Evolutionary conservation across 148 eudicot species (phyloP).

Genomic region (Nepenthes gracilis): DNA sequence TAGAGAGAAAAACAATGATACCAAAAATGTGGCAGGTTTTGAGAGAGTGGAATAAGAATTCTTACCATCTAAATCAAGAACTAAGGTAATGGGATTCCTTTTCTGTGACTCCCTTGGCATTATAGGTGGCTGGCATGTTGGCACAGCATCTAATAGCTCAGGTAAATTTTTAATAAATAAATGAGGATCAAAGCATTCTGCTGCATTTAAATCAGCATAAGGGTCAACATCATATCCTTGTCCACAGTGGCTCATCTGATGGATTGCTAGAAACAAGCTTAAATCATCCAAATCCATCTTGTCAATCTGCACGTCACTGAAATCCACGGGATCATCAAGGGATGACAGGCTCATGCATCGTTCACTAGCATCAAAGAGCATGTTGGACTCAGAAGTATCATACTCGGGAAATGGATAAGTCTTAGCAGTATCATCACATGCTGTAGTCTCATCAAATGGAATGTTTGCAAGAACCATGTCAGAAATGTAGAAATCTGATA

Average conservation of each 20-base stretch:
- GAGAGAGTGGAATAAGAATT: neutral
- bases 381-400: conserved; percentile 41
- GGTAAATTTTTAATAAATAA: conserved; percentile 65
- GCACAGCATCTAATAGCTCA: conserved; percentile 45
- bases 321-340: conserved; percentile 46
- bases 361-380: conserved; percentile 47
- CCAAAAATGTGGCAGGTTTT: too few relatives aligned
- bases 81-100: conserved; percentile 59
- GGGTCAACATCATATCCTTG: conserved; percentile 44
- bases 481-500: conserved; percentile 66
- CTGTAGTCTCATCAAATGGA: conserved; percentile 34
- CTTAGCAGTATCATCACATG: conserved; percentile 33
- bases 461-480: conserved; percentile 66
- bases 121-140: conserved; percentile 24
- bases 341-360: conserved; percentile 49
- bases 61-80: conserved; percentile 95
- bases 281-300: conserved; percentile 31
- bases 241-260: conserved; percentile 53
- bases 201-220: conserved; percentile 42
- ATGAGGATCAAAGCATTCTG: conserved; percentile 69
- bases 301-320: conserved; percentile 23
- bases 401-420: conserved; percentile 37
- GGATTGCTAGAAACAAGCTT: conserved; percentile 70
- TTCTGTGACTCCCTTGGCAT: conserved; percentile 36
- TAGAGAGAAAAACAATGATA: too few relatives aligned